phyloP scores from a whole-genome alignment of 441 rosid species.

The Gossypium lobatum region DNA sequence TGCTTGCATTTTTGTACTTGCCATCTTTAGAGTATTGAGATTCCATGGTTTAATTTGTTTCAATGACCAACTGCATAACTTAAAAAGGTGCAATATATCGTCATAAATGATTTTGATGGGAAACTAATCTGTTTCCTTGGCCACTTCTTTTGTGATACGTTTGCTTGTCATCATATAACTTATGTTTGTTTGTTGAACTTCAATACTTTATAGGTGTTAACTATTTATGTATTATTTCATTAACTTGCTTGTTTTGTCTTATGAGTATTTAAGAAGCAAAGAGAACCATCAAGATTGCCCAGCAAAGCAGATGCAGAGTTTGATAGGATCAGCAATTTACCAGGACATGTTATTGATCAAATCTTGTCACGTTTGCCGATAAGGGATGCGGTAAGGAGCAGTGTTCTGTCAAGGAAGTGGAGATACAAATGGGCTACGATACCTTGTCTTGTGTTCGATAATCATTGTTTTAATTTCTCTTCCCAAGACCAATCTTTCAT shows the following conservation, averaged over 20 bases:
- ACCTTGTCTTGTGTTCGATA: conserved; percentile 57
- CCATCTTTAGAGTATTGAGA: not conserved
- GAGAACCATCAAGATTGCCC: conserved; percentile 48
- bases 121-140: not conserved
- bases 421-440: conserved; percentile 58
- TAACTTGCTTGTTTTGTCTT: conserved; percentile 11
- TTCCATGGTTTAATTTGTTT: not conserved
- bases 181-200: not conserved
- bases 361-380: conserved; percentile 50
- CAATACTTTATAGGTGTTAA: not conserved
- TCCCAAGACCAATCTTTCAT: conserved; percentile 46
- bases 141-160: not conserved
- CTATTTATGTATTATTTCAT: not conserved
- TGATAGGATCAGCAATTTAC: conserved; percentile 53
- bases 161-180: not conserved
- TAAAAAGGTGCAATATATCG: not conserved
- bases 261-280: conserved; percentile 40
- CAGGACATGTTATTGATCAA: conserved; percentile 52
- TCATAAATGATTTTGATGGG: not conserved
- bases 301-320: conserved; percentile 35
- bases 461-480: conserved; percentile 32
- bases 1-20: not conserved
- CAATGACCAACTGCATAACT: not conserved
- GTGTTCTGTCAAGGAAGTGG: conserved; percentile 55
- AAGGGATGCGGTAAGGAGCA: conserved; percentile 63